phyloP scores from a whole-genome alignment of 768 basidiomycete genomes.

The Suillus tomentosus region DNA sequence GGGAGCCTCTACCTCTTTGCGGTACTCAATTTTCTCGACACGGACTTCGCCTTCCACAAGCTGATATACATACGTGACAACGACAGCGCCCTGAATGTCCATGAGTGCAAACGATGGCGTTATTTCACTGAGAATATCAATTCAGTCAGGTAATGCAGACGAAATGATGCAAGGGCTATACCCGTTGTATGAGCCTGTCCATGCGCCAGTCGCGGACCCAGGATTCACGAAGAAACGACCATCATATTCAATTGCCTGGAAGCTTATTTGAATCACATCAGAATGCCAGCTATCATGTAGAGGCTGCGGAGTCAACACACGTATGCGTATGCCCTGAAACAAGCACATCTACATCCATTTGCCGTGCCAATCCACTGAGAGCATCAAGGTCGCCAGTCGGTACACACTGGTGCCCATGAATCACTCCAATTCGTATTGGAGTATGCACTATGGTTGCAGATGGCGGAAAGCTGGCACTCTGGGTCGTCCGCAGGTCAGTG shows the following conservation, averaged over 20 bases:
- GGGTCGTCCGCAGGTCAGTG: constrained; percentile 11
- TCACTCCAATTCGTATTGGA: constrained; percentile 88
- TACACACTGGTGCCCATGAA: constrained; percentile 93
- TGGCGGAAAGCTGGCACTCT: constrained; percentile 74
- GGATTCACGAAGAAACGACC: constrained; percentile 95
- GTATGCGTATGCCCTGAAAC: constrained; percentile 93
- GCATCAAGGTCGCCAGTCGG: constrained; percentile 92
- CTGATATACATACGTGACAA: constrained; percentile 97
- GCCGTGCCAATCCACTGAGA: constrained; percentile 83
- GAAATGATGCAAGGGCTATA: neutral
- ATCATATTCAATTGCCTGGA: constrained; percentile 92
- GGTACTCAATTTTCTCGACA: constrained; percentile 89
- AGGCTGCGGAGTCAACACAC: constrained; percentile 40
- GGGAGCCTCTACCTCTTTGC: constrained; percentile 55
- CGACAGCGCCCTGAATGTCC: constrained; percentile 96
- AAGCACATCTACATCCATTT: constrained; percentile 98
- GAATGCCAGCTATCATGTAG: neutral
- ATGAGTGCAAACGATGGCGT: constrained; percentile 95
- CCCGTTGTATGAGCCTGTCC: constrained; percentile 57
- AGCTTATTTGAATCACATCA: constrained; percentile 46
- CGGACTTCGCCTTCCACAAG: constrained; percentile 91
- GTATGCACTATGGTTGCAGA: constrained; percentile 79
- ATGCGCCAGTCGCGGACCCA: constrained; percentile 93
- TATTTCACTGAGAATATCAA: constrained; percentile 57
- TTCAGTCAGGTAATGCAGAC: neutral